Percentiles rank a stretch among this genome's conserved stretches.
Evolutionary conservation across 495 filamentous ascomycete species (phyloP).

Genomic region (Hyaloscypha variabilis): DNA sequence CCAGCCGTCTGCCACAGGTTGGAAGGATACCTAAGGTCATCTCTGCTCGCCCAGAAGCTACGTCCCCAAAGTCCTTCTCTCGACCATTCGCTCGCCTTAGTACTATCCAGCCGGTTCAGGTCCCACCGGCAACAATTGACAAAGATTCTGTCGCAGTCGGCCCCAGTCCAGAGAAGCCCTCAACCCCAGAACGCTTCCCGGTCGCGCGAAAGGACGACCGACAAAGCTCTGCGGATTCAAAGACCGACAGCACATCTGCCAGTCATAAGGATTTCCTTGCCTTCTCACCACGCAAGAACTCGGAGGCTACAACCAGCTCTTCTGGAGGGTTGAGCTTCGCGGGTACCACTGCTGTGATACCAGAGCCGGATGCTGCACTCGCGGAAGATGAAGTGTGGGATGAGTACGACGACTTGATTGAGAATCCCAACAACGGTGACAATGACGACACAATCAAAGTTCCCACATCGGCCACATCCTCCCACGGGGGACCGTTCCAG

Average conservation of each 20-base stretch:
- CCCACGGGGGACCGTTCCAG: constrained; percentile 46
- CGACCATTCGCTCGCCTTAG: constrained; percentile 66
- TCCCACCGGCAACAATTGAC: constrained; percentile 33
- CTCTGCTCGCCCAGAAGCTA: constrained; percentile 70
- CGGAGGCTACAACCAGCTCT: constrained; percentile 68
- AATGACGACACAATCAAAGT: constrained; percentile 42
- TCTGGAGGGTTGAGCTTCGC: constrained; percentile 54
- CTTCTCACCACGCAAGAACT: constrained; percentile 73
- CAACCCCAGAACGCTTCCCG: constrained; percentile 28
- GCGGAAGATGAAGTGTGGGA: constrained; percentile 92
- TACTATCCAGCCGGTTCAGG: constrained; percentile 41
- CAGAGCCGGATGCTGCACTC: constrained; percentile 55
- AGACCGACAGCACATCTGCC: constrained; percentile 11
- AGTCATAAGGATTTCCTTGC: constrained; percentile 56
- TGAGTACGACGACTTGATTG: constrained; percentile 84
- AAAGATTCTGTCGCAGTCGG: constrained; percentile 49
- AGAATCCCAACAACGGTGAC: constrained; percentile 41
- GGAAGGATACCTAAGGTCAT: constrained; percentile 90
- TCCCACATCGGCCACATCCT: constrained; percentile 52
- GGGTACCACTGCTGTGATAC: constrained; percentile 58
- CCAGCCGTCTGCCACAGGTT: constrained; percentile 68
- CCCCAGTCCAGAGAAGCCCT: constrained; percentile 43
- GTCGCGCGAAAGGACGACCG: background rate
- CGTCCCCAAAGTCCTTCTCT: constrained; percentile 82
- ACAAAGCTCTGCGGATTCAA: constrained; percentile 21